A percentile compares a stretch with the other conserved stretches of the same genome.
phyloP scores from a whole-genome alignment of 306 rosid genomes.

The Ochetophila trinervis region DNA sequence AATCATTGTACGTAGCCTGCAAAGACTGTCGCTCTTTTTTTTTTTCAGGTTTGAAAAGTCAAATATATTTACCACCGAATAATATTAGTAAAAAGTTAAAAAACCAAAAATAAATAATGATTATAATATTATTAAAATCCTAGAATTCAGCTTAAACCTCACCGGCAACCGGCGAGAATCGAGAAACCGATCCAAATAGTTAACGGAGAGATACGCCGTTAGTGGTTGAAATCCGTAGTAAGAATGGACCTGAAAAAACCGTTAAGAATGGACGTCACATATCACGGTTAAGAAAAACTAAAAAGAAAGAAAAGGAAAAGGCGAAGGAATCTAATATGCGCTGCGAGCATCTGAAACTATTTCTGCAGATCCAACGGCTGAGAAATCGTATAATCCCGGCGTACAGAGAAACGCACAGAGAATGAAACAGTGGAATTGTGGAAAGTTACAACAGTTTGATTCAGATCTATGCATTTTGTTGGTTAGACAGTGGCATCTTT shows the following conservation, averaged over 20 bases:
- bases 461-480: conserved; percentile 3
- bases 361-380: conserved; percentile 8
- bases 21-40: neutral
- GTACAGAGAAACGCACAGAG: neutral
- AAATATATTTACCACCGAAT: conserved; percentile 31
- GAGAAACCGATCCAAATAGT: conserved; percentile 90
- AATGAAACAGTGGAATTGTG: conserved; percentile 9
- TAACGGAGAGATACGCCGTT: conserved; percentile 92
- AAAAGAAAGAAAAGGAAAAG: no score
- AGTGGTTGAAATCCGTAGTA: conserved; percentile 74
- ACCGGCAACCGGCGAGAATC: conserved; percentile 83
- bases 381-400: neutral
- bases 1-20: conserved; percentile 1
- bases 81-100: no score
- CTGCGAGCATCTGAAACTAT: neutral
- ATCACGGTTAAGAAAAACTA: neutral
- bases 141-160: neutral
- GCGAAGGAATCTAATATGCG: conserved; percentile 4
- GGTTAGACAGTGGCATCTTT: neutral
- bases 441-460: neutral
- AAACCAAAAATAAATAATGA: neutral
- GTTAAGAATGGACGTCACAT: neutral
- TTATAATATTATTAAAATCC: neutral
- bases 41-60: conserved; percentile 41
- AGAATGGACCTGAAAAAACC: conserved; percentile 58